Conservation (phyloP, 192 early-diverging fungal genomes). For the Coemansia sp. region DNA sequence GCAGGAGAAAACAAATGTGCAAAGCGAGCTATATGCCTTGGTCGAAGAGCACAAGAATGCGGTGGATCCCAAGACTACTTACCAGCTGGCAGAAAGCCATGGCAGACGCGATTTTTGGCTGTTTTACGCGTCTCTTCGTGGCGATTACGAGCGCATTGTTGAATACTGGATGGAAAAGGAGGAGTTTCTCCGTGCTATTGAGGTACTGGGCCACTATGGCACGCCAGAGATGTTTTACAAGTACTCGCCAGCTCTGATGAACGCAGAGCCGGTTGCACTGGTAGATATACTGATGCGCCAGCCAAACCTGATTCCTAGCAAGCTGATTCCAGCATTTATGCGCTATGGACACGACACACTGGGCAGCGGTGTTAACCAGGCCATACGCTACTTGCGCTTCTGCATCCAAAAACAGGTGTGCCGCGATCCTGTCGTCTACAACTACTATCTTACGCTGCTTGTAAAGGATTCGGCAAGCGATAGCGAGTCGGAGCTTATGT, state of each 20-base stretch:
- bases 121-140: slow-evolving; percentile 76
- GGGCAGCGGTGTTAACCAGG: slow-evolving; percentile 63
- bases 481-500: slow-evolving; percentile 69
- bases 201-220: slow-evolving; percentile 75
- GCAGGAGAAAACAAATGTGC: slow-evolving; percentile 59
- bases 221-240: slow-evolving; percentile 83
- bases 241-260: slow-evolving; percentile 83
- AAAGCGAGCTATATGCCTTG: slow-evolving; percentile 72
- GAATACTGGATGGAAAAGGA: slow-evolving; percentile 78
- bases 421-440: slow-evolving; percentile 88
- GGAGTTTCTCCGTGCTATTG: slow-evolving; percentile 72
- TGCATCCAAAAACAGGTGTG: slow-evolving; percentile 74
- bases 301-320: slow-evolving; percentile 74
- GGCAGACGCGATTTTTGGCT: slow-evolving; percentile 79
- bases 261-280: slow-evolving; percentile 76
- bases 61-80: slow-evolving; percentile 68
- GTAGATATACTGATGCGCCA: slow-evolving; percentile 87
- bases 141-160: slow-evolving; percentile 86
- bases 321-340: slow-evolving; percentile 85
- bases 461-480: slow-evolving; percentile 34
- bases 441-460: slow-evolving; percentile 73
- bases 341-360: slow-evolving; percentile 65
- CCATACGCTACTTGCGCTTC: slow-evolving; percentile 83
- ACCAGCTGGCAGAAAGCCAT: slow-evolving; percentile 82
- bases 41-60: slow-evolving; percentile 64